phyloP scores from a whole-genome alignment of 805 yeast genomes.

The Jamesozyma rosinii region DNA sequence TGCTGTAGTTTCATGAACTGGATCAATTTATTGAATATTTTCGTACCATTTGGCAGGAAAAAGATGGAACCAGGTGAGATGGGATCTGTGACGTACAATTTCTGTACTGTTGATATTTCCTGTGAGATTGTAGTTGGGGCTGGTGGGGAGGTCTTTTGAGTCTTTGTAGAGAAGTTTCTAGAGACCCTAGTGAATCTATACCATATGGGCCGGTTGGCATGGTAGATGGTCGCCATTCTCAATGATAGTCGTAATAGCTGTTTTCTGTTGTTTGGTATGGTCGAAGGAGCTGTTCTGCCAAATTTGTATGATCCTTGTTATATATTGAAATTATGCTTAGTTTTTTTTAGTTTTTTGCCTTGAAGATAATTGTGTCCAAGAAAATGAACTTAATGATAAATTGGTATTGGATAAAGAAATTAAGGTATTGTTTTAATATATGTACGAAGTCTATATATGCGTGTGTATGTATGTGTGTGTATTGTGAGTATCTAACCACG shows the following conservation, averaged over 20 bases:
- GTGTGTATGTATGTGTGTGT: background rate
- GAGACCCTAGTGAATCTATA: background rate
- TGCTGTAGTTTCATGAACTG: slow-evolving; percentile 74
- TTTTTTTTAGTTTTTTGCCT: too few relatives aligned
- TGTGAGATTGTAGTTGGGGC: slow-evolving; percentile 3
- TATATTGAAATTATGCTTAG: too few relatives aligned
- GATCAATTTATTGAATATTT: slow-evolving; percentile 70
- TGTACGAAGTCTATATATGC: background rate
- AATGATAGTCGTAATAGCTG: too few relatives aligned
- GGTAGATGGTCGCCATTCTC: too few relatives aligned
- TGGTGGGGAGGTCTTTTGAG: background rate
- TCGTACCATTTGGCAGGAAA: slow-evolving; percentile 86
- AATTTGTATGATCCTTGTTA: too few relatives aligned
- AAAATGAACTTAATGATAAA: too few relatives aligned
- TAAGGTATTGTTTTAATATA: background rate
- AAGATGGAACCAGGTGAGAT: slow-evolving; percentile 87
- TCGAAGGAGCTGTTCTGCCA: too few relatives aligned
- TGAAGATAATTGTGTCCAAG: too few relatives aligned
- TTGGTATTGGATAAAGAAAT: too few relatives aligned
- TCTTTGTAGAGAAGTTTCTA: background rate
- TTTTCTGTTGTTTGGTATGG: too few relatives aligned
- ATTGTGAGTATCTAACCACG: slow-evolving; percentile 16
- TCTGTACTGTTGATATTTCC: slow-evolving; percentile 48
- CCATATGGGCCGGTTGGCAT: background rate
- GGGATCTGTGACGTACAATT: slow-evolving; percentile 68